A percentile compares a stretch with the other conserved stretches of the same genome.
phyloP scores from a whole-genome alignment of 164 flowering plant species.

The Pachysandra terminalis region DNA sequence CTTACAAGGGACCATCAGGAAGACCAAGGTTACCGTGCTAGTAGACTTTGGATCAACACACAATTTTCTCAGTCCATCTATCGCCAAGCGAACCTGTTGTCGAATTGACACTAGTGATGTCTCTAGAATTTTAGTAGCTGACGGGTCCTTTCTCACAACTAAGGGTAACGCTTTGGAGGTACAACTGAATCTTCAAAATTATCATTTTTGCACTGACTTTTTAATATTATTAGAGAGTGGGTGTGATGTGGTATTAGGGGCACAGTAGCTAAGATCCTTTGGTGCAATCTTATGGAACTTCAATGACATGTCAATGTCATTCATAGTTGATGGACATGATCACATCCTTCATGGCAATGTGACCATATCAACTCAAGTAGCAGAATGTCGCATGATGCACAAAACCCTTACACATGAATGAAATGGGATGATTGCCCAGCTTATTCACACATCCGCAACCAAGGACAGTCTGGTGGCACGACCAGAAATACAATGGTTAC shows the following conservation, averaged over 20 bases:
- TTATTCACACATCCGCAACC: too few species aligned
- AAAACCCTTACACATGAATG: too few species aligned
- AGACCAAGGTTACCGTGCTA: not conserved
- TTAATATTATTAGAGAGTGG: not conserved
- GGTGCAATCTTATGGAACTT: not conserved
- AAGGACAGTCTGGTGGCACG: too few species aligned
- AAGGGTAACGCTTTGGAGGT: not conserved
- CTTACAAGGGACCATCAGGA: too few species aligned
- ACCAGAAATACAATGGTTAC: too few species aligned
- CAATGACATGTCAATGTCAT: too few species aligned
- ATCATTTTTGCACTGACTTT: not conserved
- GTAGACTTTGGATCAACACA: not conserved
- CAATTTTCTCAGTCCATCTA: not conserved
- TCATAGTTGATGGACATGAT: not conserved
- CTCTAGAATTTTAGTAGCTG: not conserved
- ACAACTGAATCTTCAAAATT: not conserved
- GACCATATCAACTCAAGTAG: not conserved
- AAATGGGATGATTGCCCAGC: too few species aligned
- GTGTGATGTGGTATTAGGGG: not conserved
- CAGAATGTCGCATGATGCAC: not conserved
- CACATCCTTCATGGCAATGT: not conserved
- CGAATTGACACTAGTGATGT: not conserved
- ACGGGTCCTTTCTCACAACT: not conserved
- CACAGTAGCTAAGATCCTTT: not conserved
- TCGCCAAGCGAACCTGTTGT: not conserved